Base-by-base conservation (phyloP, 805 yeast species). In the Cyberlindnera misumaiensis region DNA sequence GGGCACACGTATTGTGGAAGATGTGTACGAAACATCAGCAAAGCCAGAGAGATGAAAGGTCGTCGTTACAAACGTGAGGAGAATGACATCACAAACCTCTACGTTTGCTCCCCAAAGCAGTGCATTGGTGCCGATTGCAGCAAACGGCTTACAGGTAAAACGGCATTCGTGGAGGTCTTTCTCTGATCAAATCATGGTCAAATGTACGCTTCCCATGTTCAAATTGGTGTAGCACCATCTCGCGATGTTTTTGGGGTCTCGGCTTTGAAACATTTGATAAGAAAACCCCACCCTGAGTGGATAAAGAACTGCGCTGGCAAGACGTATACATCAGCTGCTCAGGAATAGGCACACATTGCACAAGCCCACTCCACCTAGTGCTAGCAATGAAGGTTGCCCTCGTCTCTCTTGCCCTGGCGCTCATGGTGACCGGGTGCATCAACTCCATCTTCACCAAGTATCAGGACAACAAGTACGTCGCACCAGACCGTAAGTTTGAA, bases 1-100 rank as follows among this genome's bases (percentile, higher is more conserved):
- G 96, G 96, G 0, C 96, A 87, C 62, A 72, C 79, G 1, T 87
- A 75, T 56, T 87, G 96, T 59, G 96, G 96, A 1, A 60, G 90
- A 30, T 87, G 96, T 60, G 83, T 82, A 16, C 75, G 75, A 46
- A 72, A 77, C 48, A 76, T 82, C n/a, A 72, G 71, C 13, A 42
- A 55, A 40, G 41, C 43, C 16, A 29, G 36, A 29, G 40, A 35
- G 35, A n/a, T 39, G 41, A 30, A 49, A 47, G 24, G 24, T 8
- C 24, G 24, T 20, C 24, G 24, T 6, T 30, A 51, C 18, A 44
- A 42, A 26, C 45, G 51, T 49, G 16, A 43, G 41, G 30, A 52
- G 6, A 36, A 33, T 9, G 32, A 18, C 25, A 52, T 53, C 13
- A 28, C 42, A 1, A 65, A 68, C 47, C 72, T 72, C 1, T 64